Conservation (phyloP, 78 protist species). For the slime mould (Dictyostelium discoideum) region DNA sequence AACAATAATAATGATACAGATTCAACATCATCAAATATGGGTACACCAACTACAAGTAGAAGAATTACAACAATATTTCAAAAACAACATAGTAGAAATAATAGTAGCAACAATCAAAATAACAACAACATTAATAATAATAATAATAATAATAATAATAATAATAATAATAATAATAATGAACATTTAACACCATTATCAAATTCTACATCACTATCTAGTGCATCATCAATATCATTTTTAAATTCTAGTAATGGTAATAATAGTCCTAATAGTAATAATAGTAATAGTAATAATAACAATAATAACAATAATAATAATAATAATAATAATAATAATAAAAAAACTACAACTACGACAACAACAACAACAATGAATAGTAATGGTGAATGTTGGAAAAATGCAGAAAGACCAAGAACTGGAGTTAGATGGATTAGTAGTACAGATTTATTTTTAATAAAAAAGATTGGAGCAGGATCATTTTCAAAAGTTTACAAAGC, state of each 20-base stretch:
- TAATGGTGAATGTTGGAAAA: constrained; percentile 34
- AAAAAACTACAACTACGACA: not conserved
- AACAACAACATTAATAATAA: not conserved
- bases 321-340: no score
- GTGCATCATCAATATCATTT: not conserved
- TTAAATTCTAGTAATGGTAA: not conserved
- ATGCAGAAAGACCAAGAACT: constrained; percentile 50
- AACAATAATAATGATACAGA: not conserved
- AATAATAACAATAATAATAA: no score
- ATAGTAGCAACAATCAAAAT: not conserved
- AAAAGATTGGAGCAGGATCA: constrained; percentile 78
- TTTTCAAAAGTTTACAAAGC: constrained; percentile 82
- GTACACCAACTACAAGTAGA: not conserved
- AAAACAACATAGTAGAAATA: not conserved
- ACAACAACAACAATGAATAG: not conserved
- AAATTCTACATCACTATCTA: not conserved
- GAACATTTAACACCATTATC: not conserved
- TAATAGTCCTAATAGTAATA: not conserved
- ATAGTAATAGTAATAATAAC: not conserved
- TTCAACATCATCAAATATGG: not conserved
- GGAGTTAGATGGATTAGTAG: constrained; percentile 57
- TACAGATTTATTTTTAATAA: constrained; percentile 24
- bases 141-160: not conserved
- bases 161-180: not conserved
- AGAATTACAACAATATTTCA: not conserved